Base-by-base conservation (phyloP, 1,284 basidiomycete genomes). In the Salmacisia buchloeana region DNA sequence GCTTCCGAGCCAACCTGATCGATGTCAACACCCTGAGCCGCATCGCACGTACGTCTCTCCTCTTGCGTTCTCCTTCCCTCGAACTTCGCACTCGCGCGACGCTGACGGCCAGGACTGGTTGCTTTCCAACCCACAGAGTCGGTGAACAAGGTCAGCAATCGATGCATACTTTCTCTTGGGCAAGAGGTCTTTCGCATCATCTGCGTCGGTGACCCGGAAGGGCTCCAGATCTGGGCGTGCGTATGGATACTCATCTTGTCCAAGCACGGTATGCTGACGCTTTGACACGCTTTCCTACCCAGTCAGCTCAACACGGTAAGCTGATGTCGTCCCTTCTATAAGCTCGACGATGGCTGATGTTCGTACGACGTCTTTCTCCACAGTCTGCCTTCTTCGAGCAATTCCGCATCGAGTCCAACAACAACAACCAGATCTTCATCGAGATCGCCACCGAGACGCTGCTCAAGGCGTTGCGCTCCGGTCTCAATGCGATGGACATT, bases 391-490 rank as follows among this genome's bases (percentile, higher is more conserved):
- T 70, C 63, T 66, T 72, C 36, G 63, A 69, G 1, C 69, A 71
- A 15, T 73, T 78, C 56, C 72, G 75, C 39, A 74, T 80, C 67
- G 78, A 80, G 49, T 79, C 77, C 56, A 80, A 80, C 65, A 70
- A 68, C 41, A 67, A 76, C 60, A 80, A 80, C 69, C 75, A 77
- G 63, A 80, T 80, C 69, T 78, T 77, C 69, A 70, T 80, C 65
- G 77, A 80, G 57, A 70, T 80, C 34, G 60, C 70, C 34, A 72
- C 76, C n/a, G 80, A 80, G 36, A 69, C 73, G 6, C 68, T 80
- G 33, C 64, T 73, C 18, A 67, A 73, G 33, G 79, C 79, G 4
- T 68, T 80, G 27, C 68, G 69, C 15, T 74, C 74, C 12, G 67
- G 74, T 25, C 62, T 62, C 62, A 73, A 74, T 49, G 68, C 74